phyloP scores from a whole-genome alignment of 768 basidiomycete genomes.

The Phlebiopsis flavidoalba region DNA sequence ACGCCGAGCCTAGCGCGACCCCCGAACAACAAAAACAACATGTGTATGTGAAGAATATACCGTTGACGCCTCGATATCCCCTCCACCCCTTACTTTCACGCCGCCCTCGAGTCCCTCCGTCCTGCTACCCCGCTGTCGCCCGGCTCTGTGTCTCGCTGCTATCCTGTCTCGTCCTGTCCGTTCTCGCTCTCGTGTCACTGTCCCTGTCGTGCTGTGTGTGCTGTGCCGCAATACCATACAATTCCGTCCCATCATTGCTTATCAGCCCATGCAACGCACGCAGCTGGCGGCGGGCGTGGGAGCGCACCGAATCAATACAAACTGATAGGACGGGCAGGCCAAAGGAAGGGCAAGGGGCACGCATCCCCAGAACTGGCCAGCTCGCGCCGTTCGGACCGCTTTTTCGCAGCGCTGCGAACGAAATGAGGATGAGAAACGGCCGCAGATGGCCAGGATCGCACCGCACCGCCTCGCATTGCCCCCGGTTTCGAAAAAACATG shows the following conservation, averaged over 20 bases:
- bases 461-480: background rate
- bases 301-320: background rate
- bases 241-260: background rate
- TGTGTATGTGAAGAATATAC: no score
- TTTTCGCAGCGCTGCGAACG: background rate
- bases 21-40: no score
- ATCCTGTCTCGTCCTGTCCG: no score
- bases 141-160: no score
- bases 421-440: no score
- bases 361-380: no score
- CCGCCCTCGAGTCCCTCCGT: background rate
- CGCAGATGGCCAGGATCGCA: slow-evolving; percentile 1
- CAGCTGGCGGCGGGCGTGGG: background rate
- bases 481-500: no score
- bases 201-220: no score
- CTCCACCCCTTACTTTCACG: background rate
- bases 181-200: no score
- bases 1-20: slow-evolving; percentile 1
- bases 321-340: background rate
- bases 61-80: no score
- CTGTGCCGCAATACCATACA: background rate
- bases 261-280: background rate
- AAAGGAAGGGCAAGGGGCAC: background rate
- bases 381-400: background rate
- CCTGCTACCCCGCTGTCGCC: no score